Evolutionary conservation across 208 protist species (phyloP).

Genomic region (Leishmania turanica): DNA sequence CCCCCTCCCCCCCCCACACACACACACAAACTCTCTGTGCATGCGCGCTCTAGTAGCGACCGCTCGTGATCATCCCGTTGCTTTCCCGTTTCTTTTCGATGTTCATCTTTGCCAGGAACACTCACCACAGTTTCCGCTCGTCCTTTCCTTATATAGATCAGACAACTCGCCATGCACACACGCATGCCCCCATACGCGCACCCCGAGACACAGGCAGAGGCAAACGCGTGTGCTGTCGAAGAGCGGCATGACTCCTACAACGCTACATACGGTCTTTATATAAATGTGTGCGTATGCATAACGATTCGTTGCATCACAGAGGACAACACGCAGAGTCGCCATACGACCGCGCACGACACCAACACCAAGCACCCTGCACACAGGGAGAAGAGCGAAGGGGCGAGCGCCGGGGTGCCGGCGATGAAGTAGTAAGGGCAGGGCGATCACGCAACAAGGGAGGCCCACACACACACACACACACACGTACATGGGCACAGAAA

Average conservation of each 20-base stretch:
- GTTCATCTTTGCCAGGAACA: background rate
- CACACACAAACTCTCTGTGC: background rate
- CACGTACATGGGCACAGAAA: background rate
- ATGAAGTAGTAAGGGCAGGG: background rate
- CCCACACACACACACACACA: background rate
- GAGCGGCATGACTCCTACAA: background rate
- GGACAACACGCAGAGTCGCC: background rate
- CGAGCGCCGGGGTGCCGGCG: background rate
- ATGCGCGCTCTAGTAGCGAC: background rate
- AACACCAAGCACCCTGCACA: background rate
- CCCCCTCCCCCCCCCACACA: background rate
- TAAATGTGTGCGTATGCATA: background rate
- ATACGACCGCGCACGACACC: background rate
- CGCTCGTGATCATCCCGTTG: background rate
- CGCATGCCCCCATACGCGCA: background rate
- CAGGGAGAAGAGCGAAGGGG: background rate
- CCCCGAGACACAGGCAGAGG: background rate
- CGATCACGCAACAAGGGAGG: background rate
- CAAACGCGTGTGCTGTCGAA: background rate
- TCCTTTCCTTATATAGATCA: background rate
- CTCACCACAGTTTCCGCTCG: background rate
- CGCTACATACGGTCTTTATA: background rate
- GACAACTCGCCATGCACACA: background rate
- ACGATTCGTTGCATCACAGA: background rate
- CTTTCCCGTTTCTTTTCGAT: background rate